These are phyloP conservation scores for Serendipita sp. DNA, from an alignment of 768 basidiomycete genomes.

Conservation along the genomic window DNA sequence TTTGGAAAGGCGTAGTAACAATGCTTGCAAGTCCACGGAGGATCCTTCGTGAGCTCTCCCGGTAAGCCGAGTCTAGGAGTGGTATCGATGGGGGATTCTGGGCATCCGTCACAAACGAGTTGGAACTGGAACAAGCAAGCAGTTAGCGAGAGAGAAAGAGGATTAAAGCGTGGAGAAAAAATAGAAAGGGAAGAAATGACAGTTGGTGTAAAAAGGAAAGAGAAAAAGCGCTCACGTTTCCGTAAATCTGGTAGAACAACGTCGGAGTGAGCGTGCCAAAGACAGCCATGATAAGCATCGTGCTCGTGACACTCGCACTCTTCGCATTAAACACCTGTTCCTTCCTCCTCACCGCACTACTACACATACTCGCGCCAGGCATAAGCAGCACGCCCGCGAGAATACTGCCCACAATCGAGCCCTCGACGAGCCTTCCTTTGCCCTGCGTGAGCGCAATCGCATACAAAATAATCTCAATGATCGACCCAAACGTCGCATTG, in stretches of 20 bases:
- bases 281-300: slow-evolving; percentile 99
- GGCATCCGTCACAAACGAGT: slow-evolving; percentile 75
- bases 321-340: slow-evolving; percentile 99
- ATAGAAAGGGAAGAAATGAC: too few species aligned
- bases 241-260: slow-evolving; percentile 95
- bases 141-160: too few species aligned
- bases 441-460: slow-evolving; percentile 74
- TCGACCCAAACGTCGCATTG: slow-evolving; percentile 97
- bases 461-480: slow-evolving; percentile 94
- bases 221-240: slow-evolving; percentile 62
- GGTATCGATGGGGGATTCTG: slow-evolving; percentile 20
- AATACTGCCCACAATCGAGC: slow-evolving; percentile 87
- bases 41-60: slow-evolving; percentile 17
- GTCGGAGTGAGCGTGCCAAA: slow-evolving; percentile 92
- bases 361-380: slow-evolving; percentile 94
- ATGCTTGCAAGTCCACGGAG: slow-evolving; percentile 73
- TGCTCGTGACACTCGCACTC: slow-evolving; percentile 95
- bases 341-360: slow-evolving; percentile 66
- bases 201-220: too few species aligned
- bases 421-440: slow-evolving; percentile 91
- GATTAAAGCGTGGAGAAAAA: too few species aligned
- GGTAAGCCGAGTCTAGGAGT: slow-evolving; percentile 8
- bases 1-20: slow-evolving; percentile 94
- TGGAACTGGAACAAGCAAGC: too few species aligned
- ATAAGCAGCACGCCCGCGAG: slow-evolving; percentile 92